Conservation (phyloP, 495 filamentous ascomycete genomes). For the Aspergillus avenaceus region DNA sequence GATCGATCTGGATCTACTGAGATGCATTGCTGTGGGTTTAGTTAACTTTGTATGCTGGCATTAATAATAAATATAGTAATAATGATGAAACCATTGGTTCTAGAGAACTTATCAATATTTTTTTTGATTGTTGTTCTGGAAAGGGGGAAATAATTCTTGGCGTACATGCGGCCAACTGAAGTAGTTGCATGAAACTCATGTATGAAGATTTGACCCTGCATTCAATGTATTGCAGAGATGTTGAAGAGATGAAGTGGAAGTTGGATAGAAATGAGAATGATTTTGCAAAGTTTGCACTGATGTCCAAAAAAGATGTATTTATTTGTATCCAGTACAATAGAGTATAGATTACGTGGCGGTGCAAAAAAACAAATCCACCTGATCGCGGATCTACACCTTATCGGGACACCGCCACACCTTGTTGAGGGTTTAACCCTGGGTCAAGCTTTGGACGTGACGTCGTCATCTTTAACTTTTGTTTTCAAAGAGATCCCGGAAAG, state of each 20-base stretch:
- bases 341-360: neutral
- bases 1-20: neutral
- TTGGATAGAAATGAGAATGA: no score
- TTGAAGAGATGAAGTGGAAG: neutral
- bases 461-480: neutral
- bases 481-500: neutral
- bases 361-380: neutral
- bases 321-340: no score
- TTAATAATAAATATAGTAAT: no score
- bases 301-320: no score
- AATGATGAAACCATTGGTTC: no score
- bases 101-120: no score
- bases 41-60: no score
- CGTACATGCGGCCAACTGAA: no score
- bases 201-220: neutral
- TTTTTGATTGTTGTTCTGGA: no score
- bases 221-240: neutral
- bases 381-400: neutral
- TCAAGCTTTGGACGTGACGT: conserved; percentile 3
- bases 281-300: no score
- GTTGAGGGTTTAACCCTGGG: neutral
- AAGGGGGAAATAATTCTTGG: neutral
- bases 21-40: neutral
- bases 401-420: neutral
- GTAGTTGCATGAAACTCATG: neutral